phyloP scores from a whole-genome alignment of 805 yeast species.

The Cyberlindnera lachancei region DNA sequence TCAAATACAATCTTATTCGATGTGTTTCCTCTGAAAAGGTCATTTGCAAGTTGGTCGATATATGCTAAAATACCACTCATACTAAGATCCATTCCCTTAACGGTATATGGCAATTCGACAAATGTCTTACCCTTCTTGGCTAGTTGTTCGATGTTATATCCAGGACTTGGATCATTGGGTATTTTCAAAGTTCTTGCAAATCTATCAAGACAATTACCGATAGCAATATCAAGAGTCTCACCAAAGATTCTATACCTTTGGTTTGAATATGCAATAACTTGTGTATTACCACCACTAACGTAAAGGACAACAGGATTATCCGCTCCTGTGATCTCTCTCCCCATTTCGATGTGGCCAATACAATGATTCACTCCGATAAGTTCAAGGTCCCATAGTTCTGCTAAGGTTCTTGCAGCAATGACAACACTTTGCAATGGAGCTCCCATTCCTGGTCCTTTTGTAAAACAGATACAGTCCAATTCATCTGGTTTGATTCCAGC shows the following conservation, averaged over 20 bases:
- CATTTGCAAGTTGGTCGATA: conserved; percentile 74
- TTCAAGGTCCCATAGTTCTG: conserved; percentile 76
- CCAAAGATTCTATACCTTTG: conserved; percentile 97
- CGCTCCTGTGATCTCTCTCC: conserved; percentile 97
- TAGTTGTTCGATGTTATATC: conserved; percentile 91
- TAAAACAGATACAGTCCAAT: conserved; percentile 79
- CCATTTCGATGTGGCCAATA: conserved; percentile 98
- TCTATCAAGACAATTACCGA: conserved; percentile 93
- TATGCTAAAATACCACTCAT: conserved; percentile 93
- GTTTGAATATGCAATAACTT: conserved; percentile 91
- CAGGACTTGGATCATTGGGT: conserved; percentile 93
- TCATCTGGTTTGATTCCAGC: conserved; percentile 45
- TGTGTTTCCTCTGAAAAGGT: conserved; percentile 43
- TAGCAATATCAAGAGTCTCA: conserved; percentile 96
- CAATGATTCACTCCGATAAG: conserved; percentile 95
- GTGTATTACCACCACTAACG: conserved; percentile 98
- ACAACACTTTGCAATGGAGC: conserved; percentile 94
- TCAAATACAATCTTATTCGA: conserved; percentile 30
- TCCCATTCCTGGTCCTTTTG: conserved; percentile 99
- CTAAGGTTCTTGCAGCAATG: conserved; percentile 80
- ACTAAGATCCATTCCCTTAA: conserved; percentile 96
- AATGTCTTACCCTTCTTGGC: conserved; percentile 59
- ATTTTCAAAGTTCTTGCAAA: conserved; percentile 89
- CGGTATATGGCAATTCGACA: conserved; percentile 88
- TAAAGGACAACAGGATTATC: conserved; percentile 93